Evolutionary conservation across 75 land plant species (phyloP).

Genomic region (Cryptomeria japonica): DNA sequence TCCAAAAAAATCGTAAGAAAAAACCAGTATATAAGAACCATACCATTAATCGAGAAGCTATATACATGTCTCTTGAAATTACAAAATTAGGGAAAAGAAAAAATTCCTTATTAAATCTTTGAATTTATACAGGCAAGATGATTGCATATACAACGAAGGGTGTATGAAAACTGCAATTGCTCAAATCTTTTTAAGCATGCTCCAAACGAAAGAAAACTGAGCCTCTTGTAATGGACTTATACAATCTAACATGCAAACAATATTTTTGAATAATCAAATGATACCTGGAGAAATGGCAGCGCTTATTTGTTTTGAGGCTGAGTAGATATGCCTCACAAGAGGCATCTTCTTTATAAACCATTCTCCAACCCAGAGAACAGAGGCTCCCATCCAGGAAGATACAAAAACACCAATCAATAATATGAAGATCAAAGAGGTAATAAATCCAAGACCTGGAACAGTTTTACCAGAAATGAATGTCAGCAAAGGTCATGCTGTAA

Average conservation of each 20-base stretch:
- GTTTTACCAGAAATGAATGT: background rate
- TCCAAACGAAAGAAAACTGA: background rate
- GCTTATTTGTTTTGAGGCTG: constrained; percentile 93
- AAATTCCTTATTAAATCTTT: background rate
- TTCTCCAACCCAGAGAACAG: constrained; percentile 79
- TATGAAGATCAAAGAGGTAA: constrained; percentile 84
- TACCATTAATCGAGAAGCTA: background rate
- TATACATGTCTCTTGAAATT: background rate
- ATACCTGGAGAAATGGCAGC: constrained; percentile 91
- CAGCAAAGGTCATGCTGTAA: background rate
- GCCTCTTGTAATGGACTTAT: background rate
- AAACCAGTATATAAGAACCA: background rate
- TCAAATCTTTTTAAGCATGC: background rate
- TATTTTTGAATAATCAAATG: background rate
- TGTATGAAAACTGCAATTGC: background rate
- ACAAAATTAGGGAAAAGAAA: background rate
- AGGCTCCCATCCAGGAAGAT: constrained; percentile 91
- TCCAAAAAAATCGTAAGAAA: background rate
- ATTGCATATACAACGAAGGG: background rate
- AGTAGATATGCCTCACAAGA: constrained; percentile 83
- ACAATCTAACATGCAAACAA: background rate
- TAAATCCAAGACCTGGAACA: constrained; percentile 85
- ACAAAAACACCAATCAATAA: constrained; percentile 89
- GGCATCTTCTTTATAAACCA: constrained; percentile 95
- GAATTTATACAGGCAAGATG: background rate